A percentile compares a stretch with the other conserved stretches of the same genome.
phyloP scores from a whole-genome alignment of 1,284 basidiomycete genomes.

The Pascua guehoae region DNA sequence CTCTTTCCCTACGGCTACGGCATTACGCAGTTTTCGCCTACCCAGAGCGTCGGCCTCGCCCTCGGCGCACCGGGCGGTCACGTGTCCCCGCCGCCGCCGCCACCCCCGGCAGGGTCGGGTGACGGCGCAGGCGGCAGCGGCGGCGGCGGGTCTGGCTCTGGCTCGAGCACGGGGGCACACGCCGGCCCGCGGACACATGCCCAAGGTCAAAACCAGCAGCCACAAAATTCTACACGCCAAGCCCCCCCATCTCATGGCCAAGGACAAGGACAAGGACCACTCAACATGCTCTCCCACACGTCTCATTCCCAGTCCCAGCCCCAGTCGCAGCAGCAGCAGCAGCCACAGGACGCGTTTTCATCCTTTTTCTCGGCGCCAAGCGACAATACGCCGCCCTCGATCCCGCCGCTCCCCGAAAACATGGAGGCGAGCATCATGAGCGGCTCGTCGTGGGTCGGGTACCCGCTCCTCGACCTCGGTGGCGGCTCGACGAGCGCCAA shows the following conservation, averaged over 20 bases:
- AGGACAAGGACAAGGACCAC: neutral
- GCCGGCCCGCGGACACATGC: neutral
- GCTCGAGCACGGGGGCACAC: too few relatives aligned
- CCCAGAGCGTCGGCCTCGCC: too few relatives aligned
- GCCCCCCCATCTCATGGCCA: neutral
- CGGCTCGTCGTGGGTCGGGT: slow-evolving; percentile 1
- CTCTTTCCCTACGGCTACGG: slow-evolving; percentile 7
- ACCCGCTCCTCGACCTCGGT: neutral
- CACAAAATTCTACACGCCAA: neutral
- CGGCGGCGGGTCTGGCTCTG: too few relatives aligned
- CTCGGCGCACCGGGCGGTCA: too few relatives aligned
- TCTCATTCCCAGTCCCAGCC: too few relatives aligned
- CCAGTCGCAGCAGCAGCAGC: neutral
- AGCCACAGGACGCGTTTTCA: neutral
- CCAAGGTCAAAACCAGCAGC: neutral
- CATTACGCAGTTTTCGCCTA: too few relatives aligned
- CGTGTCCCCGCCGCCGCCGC: too few relatives aligned
- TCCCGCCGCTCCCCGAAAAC: slow-evolving; percentile 10
- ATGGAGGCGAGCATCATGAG: slow-evolving; percentile 9
- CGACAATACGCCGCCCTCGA: neutral
- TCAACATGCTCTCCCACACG: too few relatives aligned
- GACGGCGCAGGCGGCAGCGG: too few relatives aligned
- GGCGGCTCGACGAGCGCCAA: neutral
- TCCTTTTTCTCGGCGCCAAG: neutral
- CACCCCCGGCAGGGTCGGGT: too few relatives aligned